Evolutionary conservation across 129 eudicot genomes (phyloP).

Genomic region (Saposhnikovia divaricata): DNA sequence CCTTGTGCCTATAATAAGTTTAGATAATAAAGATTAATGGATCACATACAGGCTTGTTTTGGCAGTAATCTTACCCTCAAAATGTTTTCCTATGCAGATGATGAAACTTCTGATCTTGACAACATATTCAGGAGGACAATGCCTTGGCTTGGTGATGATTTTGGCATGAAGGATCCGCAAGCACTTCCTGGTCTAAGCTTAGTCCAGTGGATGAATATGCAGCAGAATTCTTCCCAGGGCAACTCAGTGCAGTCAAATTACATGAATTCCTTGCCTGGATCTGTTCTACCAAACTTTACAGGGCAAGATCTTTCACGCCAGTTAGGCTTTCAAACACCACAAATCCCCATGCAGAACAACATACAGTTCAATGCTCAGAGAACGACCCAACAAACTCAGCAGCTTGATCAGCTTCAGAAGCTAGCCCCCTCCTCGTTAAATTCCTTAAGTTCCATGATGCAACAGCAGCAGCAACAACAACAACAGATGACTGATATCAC

Average conservation of each 20-base stretch:
- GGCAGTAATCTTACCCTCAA: background rate
- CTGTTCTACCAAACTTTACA: constrained; percentile 50
- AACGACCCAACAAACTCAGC: constrained; percentile 38
- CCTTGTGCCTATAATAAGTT: background rate
- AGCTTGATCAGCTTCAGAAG: constrained; percentile 63
- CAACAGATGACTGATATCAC: constrained; percentile 48
- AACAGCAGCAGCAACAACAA: constrained; percentile 67
- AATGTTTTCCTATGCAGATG: constrained; percentile 33
- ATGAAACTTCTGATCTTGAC: constrained; percentile 64
- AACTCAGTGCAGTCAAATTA: constrained; percentile 65
- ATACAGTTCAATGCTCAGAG: constrained; percentile 60
- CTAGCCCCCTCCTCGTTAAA: constrained; percentile 35
- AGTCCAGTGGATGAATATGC: constrained; percentile 99
- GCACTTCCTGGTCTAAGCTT: constrained; percentile 67
- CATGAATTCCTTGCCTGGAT: constrained; percentile 46
- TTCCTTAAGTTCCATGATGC: constrained; percentile 50
- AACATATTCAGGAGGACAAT: constrained; percentile 72
- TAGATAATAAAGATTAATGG: background rate
- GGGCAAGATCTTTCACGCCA: constrained; percentile 60
- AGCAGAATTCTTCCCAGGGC: constrained; percentile 55
- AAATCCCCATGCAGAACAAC: constrained; percentile 54
- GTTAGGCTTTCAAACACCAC: constrained; percentile 36
- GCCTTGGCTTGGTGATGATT: constrained; percentile 97
- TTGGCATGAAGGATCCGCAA: constrained; percentile 57
- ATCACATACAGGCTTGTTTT: background rate